phyloP scores from a whole-genome alignment of 306 rosid genomes.

The Quercus glauca region DNA sequence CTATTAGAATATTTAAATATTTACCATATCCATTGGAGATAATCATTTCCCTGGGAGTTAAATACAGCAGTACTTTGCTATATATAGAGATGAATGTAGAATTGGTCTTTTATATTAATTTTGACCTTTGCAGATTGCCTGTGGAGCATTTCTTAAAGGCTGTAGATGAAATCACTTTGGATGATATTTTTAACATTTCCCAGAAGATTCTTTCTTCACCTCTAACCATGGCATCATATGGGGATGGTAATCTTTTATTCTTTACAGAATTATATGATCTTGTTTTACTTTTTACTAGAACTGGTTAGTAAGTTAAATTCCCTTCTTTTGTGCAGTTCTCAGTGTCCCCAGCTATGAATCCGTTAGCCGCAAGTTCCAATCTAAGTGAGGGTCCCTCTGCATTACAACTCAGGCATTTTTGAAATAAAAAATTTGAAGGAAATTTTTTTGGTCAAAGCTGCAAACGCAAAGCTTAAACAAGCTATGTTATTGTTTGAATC shows the following conservation, averaged over 20 bases:
- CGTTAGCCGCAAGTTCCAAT: slow-evolving; percentile 60
- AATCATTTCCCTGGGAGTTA: background rate
- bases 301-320: background rate
- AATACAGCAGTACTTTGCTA: background rate
- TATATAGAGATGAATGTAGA: background rate
- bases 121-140: slow-evolving; percentile 62
- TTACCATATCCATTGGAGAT: background rate
- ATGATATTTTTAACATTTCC: slow-evolving; percentile 58
- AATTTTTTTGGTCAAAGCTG: background rate
- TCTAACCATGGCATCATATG: slow-evolving; percentile 91
- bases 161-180: slow-evolving; percentile 72
- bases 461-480: background rate
- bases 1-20: background rate
- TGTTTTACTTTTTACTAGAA: background rate
- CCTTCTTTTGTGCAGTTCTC: slow-evolving; percentile 49
- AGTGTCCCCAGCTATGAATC: slow-evolving; percentile 82
- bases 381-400: slow-evolving; percentile 46
- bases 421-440: background rate
- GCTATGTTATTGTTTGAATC: background rate
- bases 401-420: slow-evolving; percentile 7
- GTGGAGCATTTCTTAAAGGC: slow-evolving; percentile 80
- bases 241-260: slow-evolving; percentile 58
- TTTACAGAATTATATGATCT: background rate
- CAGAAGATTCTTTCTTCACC: slow-evolving; percentile 83
- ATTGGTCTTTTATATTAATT: slow-evolving; percentile 1